Evolutionary conservation across 179 eudicot genomes (phyloP), one percentile per base, ranked within the genome.

Genomic region (Silene vulgaris): DNA sequence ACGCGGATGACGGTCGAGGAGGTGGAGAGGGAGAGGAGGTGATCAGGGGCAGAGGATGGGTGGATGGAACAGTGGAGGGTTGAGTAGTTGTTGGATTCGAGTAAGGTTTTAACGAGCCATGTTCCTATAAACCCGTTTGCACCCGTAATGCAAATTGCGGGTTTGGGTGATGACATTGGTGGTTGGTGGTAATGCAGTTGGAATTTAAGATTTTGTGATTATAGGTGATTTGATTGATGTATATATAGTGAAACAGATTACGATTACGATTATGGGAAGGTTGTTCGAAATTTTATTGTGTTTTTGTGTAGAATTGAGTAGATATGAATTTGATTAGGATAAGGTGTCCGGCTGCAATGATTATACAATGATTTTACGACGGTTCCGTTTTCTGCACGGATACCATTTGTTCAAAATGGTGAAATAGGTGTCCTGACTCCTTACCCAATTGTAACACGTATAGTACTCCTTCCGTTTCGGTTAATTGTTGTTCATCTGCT

Each of bases 111-210:
- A 12, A 90, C 82, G 7, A 93, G 69, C 86, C 87, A 85, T 17
- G 91, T 80, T 8, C 97, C 93, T 37, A 93, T 93, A 90, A 90
- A 91, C 4, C 96, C 93, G 79, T 90, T 88, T 69, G 93, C 91
- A 14, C 97, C 97, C 16, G 96, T 93, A 30, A 90, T 88, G 81
- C 95, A 89, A 1, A 89, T 88, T 3, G 86, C 76, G 23, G 78
- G 69, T 45, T 74, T 77, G 14, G 73, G 3, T 13, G 52, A 0
- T 50, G 30, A 21, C 28, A n/a, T 23, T 13, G 61, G 21, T 43
- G 59, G 13, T 19, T 8, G 9, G 40, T 11, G 8, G 62, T 2
- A 5, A 12, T 23, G 17, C 1, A 48, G 3, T 48, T 13, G 13
- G 16, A 48, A 48, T 52, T 11, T 52, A 14, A 52, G 57, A 4